These are phyloP conservation scores for Rhizopogon vesiculosus DNA, from an alignment of 768 basidiomycete species.

Conservation along the genomic window DNA sequence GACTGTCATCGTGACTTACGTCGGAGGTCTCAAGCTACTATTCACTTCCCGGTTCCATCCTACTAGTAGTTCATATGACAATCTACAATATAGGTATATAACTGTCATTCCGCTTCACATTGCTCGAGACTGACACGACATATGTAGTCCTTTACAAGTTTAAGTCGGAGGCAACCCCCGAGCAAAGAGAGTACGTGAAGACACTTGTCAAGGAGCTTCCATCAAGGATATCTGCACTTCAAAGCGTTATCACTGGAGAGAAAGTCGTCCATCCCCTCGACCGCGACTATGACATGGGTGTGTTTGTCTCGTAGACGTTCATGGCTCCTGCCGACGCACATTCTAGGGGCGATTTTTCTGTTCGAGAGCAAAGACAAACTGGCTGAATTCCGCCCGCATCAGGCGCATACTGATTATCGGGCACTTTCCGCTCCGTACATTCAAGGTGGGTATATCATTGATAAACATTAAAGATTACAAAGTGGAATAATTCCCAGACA, in stretches of 20 bases:
- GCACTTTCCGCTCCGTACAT: not conserved
- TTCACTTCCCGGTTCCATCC: not conserved
- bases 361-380: constrained; percentile 9
- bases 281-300: constrained; percentile 10
- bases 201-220: constrained; percentile 1
- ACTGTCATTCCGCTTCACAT: not conserved
- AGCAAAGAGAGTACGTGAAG: constrained; percentile 7
- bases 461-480: not conserved
- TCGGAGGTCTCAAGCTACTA: not conserved
- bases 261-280: constrained; percentile 4
- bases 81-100: not conserved
- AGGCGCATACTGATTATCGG: constrained; percentile 4
- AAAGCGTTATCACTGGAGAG: constrained; percentile 5
- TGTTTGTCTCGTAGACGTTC: not conserved
- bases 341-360: constrained; percentile 9
- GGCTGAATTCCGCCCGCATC: constrained; percentile 3
- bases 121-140: constrained; percentile 2
- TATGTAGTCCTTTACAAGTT: constrained; percentile 5
- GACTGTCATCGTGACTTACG: not conserved
- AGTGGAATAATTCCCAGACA: not conserved
- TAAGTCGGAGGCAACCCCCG: constrained; percentile 5
- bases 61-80: not conserved
- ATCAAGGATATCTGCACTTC: constrained; percentile 5
- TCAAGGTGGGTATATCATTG: constrained; percentile 1
- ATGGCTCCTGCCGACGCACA: not conserved